Base-by-base conservation (phyloP, 192 early-diverging fungal genomes). In the Coemansia sp. region DNA sequence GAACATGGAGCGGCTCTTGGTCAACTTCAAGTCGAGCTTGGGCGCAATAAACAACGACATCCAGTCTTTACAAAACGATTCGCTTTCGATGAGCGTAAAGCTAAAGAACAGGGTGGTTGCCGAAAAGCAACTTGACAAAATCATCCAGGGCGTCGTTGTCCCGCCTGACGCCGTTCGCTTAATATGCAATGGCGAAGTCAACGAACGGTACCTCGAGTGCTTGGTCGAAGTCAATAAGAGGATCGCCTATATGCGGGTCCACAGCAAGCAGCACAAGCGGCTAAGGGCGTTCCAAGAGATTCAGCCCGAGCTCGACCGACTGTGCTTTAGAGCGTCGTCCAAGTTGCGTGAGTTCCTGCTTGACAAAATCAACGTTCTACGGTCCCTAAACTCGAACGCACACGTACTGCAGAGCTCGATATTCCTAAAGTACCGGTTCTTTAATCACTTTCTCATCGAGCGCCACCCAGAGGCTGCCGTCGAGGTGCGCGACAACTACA, bases 101-200 rank as follows among this genome's bases (percentile, higher is more conserved):
- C 84, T 96, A 65, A 91, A 91, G 65, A 98, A 98, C 79, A 83
- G 95, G 57, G 92, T 88, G 71, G 90, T 90, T 64, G 87, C 95
- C 5, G 93, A 97, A 78, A 85, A 87, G 39, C 76, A 89, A 71
- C 78, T 98, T 13, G 87, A 85, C 50, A 86, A 82, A 53, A 85
- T 95, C 13, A 83, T 99, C 34, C 93, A 97, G 53, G 95, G 94
- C 8, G 87, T 96, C 36, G 88, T 95, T n/a, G 84, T 99, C 29
- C 79, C 92, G 2, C 93, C 93, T 1, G 79, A 87, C 40, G 76
- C 89, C 43, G 90, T 93, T 55, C 86, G 90, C 34, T 93, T 90
- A 75, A 97, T 99, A 72, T 94, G 89, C 66, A 93, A 98, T 73
- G 92, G 90, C 15, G 95, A 98, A 50, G 90, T 98, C 50, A 94